Conservation (phyloP, 306 rosid species). For the Luffa aegyptiaca region DNA sequence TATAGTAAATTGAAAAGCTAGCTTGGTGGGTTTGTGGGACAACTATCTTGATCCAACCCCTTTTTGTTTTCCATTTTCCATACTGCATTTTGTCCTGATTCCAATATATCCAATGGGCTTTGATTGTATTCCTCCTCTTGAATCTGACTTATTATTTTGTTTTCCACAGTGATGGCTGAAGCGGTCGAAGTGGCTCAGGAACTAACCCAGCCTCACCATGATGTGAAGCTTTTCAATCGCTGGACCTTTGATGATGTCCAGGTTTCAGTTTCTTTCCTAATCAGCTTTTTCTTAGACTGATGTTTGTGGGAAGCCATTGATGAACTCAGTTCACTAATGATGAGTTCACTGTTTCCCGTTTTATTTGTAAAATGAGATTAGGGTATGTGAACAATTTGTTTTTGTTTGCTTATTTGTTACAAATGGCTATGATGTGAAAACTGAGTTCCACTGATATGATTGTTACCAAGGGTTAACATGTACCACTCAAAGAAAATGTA, state of each 20-base stretch:
- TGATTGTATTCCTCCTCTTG: neutral
- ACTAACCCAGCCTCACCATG: neutral
- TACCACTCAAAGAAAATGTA: too few relatives aligned
- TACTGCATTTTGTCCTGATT: too few relatives aligned
- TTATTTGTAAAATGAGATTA: neutral
- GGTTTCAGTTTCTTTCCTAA: neutral
- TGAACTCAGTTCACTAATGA: neutral
- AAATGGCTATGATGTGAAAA: neutral
- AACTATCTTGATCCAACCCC: too few relatives aligned
- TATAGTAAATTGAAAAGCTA: too few relatives aligned
- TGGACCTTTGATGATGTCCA: slow-evolving; percentile 3
- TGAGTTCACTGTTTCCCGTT: neutral
- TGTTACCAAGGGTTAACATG: neutral
- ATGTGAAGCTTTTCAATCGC: neutral
- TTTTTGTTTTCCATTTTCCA: too few relatives aligned
- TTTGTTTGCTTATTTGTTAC: neutral
- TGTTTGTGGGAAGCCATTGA: neutral
- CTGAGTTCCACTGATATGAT: neutral
- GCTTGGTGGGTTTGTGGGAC: too few relatives aligned
- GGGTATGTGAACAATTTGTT: neutral
- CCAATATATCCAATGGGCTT: neutral
- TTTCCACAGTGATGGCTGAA: neutral
- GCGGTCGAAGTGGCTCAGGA: neutral
- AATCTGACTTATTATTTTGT: neutral
- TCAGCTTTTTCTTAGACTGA: neutral